Base-by-base conservation (phyloP, 2,329 filamentous ascomycete genomes). In the Penicillium sp. region DNA sequence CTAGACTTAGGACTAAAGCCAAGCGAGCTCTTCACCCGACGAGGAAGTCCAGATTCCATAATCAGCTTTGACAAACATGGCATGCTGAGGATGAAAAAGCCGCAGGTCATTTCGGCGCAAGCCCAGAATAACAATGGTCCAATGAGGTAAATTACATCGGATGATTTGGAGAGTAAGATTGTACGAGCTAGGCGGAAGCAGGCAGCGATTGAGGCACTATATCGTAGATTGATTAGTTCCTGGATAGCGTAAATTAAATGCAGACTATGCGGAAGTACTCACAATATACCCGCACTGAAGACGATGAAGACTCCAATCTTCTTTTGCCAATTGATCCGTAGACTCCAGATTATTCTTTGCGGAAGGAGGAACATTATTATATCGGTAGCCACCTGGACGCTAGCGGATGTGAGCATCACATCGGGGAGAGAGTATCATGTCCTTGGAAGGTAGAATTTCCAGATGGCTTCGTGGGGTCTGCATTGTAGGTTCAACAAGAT, bases 61-160 rank as follows among this genome's bases (percentile, higher is more conserved):
- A 78, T 57, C 25, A 78, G 67, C 59, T 75, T 78, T 3, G 77
- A 75, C 0, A 77, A 59, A 39, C 71, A 75, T 5, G 77, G 76
- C 35, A 78, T 60, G 50, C 74, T 70, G 39, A 75, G 57, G 49
- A 79, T 74, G 60, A 80, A 75, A 65, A 81, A 80, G 8, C 75
- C 78, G 50, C 76, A 78, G 1, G 77, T 77, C 72, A 78, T 80
- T 58, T 80, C 78, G 4, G 72, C 78, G 27, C 65, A 69, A 3
- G 74, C 77, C 78, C 78, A 81, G 63, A 80, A 79, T 14, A 76
- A 55, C 1, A 80, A 62, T 1, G 75, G 72, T 0, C 72, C 75
- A 39, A 80, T 70, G 11, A 63, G 57, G 58, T 74, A 80, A 46
- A 76, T 75, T 2, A 31, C 53, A 42, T 68, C 65, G 2, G 62